Percentiles rank a stretch among this genome's conserved stretches.
phyloP scores from a whole-genome alignment of 768 basidiomycete species.

The Leccinum broughii region DNA sequence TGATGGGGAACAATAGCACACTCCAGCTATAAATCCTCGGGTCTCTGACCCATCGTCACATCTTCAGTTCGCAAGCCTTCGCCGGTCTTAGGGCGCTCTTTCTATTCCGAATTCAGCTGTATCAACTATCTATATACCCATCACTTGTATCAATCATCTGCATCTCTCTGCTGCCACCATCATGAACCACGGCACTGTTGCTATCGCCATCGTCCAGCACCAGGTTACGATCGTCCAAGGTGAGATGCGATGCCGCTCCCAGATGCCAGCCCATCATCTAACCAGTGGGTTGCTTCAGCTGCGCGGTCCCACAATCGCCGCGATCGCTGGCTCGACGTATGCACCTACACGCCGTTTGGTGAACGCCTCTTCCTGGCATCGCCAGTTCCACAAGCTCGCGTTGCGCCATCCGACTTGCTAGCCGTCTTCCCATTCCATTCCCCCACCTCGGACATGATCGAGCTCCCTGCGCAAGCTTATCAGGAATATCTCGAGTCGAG shows the following conservation, averaged over 20 bases:
- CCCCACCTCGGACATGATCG: slow-evolving; percentile 54
- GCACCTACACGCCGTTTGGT: slow-evolving; percentile 63
- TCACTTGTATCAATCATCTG: slow-evolving; percentile 19
- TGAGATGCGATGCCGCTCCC: slow-evolving; percentile 25
- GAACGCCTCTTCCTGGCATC: slow-evolving; percentile 66
- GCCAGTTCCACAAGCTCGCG: slow-evolving; percentile 61
- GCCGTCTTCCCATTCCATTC: slow-evolving; percentile 46
- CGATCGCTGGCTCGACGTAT: slow-evolving; percentile 66
- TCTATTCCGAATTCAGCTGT: slow-evolving; percentile 16
- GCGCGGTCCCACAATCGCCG: slow-evolving; percentile 52
- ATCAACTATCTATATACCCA: slow-evolving; percentile 14
- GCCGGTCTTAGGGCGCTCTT: slow-evolving; percentile 3
- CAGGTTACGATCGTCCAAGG: slow-evolving; percentile 72
- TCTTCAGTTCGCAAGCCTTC: slow-evolving; percentile 1
- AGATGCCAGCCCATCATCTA: slow-evolving; percentile 3
- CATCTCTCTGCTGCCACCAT: slow-evolving; percentile 23
- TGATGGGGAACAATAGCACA: slow-evolving; percentile 20
- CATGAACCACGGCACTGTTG: slow-evolving; percentile 58
- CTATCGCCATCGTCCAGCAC: slow-evolving; percentile 64
- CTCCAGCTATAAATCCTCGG: slow-evolving; percentile 23
- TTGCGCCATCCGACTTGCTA: slow-evolving; percentile 58
- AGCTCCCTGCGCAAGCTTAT: slow-evolving; percentile 60
- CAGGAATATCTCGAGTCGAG: slow-evolving; percentile 56
- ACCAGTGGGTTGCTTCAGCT: slow-evolving; percentile 37
- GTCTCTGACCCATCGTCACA: background rate